phyloP scores from a whole-genome alignment of 129 eudicot species.

The Chrysanthemum seticuspe region DNA sequence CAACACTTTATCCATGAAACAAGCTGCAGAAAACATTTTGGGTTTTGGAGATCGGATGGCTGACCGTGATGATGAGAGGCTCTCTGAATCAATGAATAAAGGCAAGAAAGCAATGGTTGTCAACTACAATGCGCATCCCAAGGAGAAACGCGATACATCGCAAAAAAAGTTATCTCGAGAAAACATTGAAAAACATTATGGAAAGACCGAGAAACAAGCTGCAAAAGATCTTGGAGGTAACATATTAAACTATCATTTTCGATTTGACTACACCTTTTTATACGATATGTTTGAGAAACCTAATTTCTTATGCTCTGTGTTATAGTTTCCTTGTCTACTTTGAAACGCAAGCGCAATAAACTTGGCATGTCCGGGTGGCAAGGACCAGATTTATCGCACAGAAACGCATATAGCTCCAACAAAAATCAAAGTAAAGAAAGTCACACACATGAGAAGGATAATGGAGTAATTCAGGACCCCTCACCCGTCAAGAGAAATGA shows the following conservation, averaged over 20 bases:
- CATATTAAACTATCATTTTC: neutral
- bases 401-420: neutral
- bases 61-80: neutral
- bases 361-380: neutral
- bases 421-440: neutral
- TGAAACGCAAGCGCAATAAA: conserved; percentile 10
- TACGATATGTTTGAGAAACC: no score
- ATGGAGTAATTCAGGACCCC: no score
- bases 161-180: neutral
- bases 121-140: no score
- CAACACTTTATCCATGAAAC: no score
- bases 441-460: no score
- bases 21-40: no score
- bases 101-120: no score
- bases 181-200: no score
- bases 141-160: neutral
- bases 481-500: neutral
- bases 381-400: neutral
- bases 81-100: neutral
- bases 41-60: neutral
- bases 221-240: neutral
- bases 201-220: neutral
- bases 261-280: neutral
- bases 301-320: neutral
- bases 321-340: conserved; percentile 9